Evolutionary conservation across 2,329 filamentous ascomycete species (phyloP).

Genomic region (Cladophialophora immunda): DNA sequence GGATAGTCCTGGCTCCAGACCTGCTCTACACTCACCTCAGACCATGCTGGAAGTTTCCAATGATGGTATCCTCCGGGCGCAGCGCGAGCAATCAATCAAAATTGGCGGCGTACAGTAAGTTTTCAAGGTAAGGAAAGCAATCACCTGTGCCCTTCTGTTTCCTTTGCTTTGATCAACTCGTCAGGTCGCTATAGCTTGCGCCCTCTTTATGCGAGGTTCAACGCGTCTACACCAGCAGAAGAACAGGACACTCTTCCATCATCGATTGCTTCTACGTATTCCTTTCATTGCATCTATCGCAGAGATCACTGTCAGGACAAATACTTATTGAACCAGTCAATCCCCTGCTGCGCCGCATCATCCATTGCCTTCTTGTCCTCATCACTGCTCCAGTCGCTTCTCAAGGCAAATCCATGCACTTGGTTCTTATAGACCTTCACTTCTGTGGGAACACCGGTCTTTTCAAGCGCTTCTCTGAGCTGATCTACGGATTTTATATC

Average conservation of each 20-base stretch:
- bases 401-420: slow-evolving; percentile 55
- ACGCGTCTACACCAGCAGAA: neutral
- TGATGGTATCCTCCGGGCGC: too few relatives aligned
- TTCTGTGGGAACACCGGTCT: slow-evolving; percentile 49
- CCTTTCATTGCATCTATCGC: neutral
- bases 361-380: slow-evolving; percentile 59
- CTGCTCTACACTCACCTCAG: neutral
- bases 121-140: neutral
- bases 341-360: slow-evolving; percentile 52
- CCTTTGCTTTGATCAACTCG: neutral
- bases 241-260: neutral
- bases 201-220: neutral
- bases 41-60: neutral
- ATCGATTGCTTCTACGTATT: neutral
- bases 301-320: slow-evolving; percentile 37
- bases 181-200: neutral
- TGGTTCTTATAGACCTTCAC: slow-evolving; percentile 55
- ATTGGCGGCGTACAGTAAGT: neutral
- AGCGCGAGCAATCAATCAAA: too few relatives aligned
- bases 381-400: slow-evolving; percentile 52
- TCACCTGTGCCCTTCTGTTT: neutral
- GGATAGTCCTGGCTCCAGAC: neutral
- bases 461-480: slow-evolving; percentile 54
- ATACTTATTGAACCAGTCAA: slow-evolving; percentile 52
- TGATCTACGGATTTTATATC: slow-evolving; percentile 49